phyloP scores from a whole-genome alignment of 1,284 basidiomycete species.

The Exobasidium cylindrosporum region DNA sequence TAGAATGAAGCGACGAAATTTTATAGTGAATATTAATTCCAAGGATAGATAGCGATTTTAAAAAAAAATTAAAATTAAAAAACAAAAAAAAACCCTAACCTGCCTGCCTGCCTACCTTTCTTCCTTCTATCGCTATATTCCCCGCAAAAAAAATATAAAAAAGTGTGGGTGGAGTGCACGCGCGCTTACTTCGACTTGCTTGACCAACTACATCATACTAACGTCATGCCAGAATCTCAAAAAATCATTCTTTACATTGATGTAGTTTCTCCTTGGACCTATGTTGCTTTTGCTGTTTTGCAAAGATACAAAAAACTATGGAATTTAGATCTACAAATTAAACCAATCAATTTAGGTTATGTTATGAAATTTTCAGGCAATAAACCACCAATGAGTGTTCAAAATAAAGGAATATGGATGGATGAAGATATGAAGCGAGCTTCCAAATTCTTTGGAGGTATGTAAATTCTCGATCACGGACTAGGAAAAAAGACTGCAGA shows the following conservation, averaged over 20 bases:
- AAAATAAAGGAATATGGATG: conserved; percentile 49
- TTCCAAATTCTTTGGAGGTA: conserved; percentile 31
- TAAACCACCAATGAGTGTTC: conserved; percentile 44
- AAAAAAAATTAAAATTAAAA: too few species aligned
- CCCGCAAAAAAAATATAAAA: too few species aligned
- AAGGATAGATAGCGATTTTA: too few species aligned
- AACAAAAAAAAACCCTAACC: too few species aligned
- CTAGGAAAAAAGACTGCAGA: background rate
- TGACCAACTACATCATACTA: too few species aligned
- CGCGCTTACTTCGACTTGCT: too few species aligned
- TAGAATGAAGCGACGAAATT: too few species aligned
- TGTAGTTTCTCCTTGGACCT: conserved; percentile 50
- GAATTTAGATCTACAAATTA: conserved; percentile 38
- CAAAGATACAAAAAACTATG: conserved; percentile 37
- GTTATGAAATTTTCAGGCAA: conserved; percentile 52
- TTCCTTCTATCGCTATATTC: too few species aligned
- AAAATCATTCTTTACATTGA: conserved; percentile 44
- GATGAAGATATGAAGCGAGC: conserved; percentile 30
- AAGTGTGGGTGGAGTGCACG: too few species aligned
- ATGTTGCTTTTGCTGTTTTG: conserved; percentile 39
- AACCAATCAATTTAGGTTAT: conserved; percentile 44
- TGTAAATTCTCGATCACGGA: background rate
- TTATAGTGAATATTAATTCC: too few species aligned
- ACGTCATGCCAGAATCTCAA: conserved; percentile 1
- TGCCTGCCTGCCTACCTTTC: too few species aligned